phyloP scores from a whole-genome alignment of 768 basidiomycete genomes.

The Exsudoporus frostii region DNA sequence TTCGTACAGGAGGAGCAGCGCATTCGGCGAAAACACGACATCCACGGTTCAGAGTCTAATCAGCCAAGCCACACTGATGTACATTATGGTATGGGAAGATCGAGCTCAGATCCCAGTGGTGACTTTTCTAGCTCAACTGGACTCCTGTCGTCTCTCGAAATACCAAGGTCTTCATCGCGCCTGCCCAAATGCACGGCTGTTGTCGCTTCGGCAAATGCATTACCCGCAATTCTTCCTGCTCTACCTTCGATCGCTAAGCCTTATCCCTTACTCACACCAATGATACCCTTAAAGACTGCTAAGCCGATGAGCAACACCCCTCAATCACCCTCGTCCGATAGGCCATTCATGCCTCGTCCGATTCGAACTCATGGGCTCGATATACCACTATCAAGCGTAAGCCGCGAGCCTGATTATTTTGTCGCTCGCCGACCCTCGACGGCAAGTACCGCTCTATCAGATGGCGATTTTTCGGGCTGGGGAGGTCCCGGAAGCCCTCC shows the following conservation, averaged over 20 bases:
- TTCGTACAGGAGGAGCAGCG: slow-evolving; percentile 72
- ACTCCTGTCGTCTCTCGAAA: slow-evolving; percentile 30
- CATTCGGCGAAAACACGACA: slow-evolving; percentile 35
- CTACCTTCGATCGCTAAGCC: slow-evolving; percentile 41
- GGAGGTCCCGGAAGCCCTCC: slow-evolving; percentile 37
- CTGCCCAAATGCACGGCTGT: slow-evolving; percentile 42
- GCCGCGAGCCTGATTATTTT: slow-evolving; percentile 52
- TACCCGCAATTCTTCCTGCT: slow-evolving; percentile 58
- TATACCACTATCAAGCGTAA: slow-evolving; percentile 25
- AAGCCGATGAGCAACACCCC: slow-evolving; percentile 37
- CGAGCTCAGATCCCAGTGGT: slow-evolving; percentile 27
- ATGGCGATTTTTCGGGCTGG: slow-evolving; percentile 51
- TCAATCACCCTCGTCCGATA: slow-evolving; percentile 40
- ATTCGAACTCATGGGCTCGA: slow-evolving; percentile 49
- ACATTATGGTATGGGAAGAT: slow-evolving; percentile 24
- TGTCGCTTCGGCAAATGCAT: slow-evolving; percentile 60
- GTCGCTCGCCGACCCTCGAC: slow-evolving; percentile 45
- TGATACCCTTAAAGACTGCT: slow-evolving; percentile 48
- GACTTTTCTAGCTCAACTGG: slow-evolving; percentile 16
- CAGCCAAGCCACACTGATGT: slow-evolving; percentile 12
- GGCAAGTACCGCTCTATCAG: slow-evolving; percentile 38
- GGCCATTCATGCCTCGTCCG: slow-evolving; percentile 30
- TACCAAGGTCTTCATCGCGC: slow-evolving; percentile 21
- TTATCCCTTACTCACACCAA: slow-evolving; percentile 57
- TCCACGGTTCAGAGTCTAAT: slow-evolving; percentile 16